phyloP scores from a whole-genome alignment of 805 yeast genomes.

The Zygoascus bituminiphila region DNA sequence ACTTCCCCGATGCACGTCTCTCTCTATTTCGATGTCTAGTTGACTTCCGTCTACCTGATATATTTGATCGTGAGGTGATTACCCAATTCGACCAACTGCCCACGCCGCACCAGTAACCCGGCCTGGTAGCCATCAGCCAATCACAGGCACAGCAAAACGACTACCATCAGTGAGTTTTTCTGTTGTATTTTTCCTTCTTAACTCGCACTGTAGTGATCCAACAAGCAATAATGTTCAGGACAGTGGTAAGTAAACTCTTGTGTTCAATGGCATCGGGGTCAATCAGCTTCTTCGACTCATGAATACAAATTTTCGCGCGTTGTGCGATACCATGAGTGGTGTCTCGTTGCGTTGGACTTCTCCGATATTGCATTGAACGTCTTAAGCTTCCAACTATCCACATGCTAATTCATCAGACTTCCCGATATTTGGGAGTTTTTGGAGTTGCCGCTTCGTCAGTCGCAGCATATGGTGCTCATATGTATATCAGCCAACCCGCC shows the following conservation, averaged over 20 bases:
- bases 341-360: background rate
- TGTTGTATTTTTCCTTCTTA: background rate
- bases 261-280: too few species aligned
- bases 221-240: constrained; percentile 1
- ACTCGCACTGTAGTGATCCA: background rate
- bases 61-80: too few species aligned
- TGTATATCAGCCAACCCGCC: constrained; percentile 70
- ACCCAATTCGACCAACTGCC: too few species aligned
- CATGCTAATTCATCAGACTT: background rate
- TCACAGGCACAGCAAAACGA: background rate
- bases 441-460: constrained; percentile 56
- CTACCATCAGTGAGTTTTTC: background rate
- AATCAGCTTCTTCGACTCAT: too few species aligned
- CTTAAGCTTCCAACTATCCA: too few species aligned
- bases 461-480: constrained; percentile 74
- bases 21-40: too few species aligned
- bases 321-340: too few species aligned
- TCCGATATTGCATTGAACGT: too few species aligned
- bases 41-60: too few species aligned
- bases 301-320: too few species aligned
- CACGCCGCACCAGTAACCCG: background rate
- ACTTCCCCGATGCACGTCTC: too few species aligned
- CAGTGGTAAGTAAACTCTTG: constrained; percentile 1
- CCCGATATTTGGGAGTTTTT: background rate
- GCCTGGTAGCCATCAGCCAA: background rate